Base-by-base conservation (phyloP, 2,329 filamentous ascomycete species). In the Cryphonectria parasitica region DNA sequence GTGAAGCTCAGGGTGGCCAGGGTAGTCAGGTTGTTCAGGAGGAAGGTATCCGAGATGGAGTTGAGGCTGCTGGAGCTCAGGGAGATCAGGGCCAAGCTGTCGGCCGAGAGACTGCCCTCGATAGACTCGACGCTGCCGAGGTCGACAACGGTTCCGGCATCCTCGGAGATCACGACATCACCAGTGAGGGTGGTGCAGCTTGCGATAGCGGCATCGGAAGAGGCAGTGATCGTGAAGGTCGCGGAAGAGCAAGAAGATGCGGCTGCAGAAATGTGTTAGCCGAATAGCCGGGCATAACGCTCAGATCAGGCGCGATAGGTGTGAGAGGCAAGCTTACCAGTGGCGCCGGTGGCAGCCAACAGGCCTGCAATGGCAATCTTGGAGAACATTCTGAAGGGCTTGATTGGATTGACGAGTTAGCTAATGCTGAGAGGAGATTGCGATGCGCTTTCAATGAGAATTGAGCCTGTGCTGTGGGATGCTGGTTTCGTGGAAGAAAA, bases 141-240 rank as follows among this genome's bases (percentile, higher is more conserved):
- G 68, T 83, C 81, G 75, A 97, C 85, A 73, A 81, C 80, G 63
- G 87, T 87, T 66, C 85, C 81, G 54, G 89, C 85, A 66, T 80
- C 78, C 52, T 84, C 83, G 73, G 85, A 86, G 74, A 97, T 86
- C 73, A 88, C 85, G 73, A 97, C 84, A 79, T 88, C 86, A 77
- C 92, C 94, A 66, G 87, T 82, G 78, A 93, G 86, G 69, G 88
- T 91, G n/a, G 82, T 79, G 87, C 95, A 97, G 74, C 79, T 77
- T 68, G 86, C 80, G 72, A 95, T 83, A 64, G 79, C 79, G 25
- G 85, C 85, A 70, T 88, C 89, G 78, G 92, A 87, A 75, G 88
- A 87, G 68, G 84, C 87, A 81, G 87, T 90, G 83, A 94, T 85
- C 75, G 88, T 90, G 73, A 83, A 81, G 25, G 83, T 83, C 66